phyloP scores from a whole-genome alignment of 1,284 basidiomycete genomes.

The Lentinula novae-zelandiae region DNA sequence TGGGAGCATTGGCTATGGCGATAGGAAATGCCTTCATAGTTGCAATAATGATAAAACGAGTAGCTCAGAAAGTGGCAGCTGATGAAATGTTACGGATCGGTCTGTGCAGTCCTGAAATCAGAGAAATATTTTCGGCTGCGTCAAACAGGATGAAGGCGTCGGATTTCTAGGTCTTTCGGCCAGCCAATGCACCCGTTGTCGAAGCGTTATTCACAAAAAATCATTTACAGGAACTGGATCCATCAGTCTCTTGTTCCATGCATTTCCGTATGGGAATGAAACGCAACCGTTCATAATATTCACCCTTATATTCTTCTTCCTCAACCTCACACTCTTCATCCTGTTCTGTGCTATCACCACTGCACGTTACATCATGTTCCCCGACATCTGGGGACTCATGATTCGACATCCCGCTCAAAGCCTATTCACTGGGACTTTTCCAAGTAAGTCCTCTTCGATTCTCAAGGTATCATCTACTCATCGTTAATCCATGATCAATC shows the following conservation, averaged over 20 bases:
- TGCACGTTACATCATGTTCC: slow-evolving; percentile 54
- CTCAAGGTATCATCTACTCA: not conserved
- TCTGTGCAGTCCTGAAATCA: not conserved
- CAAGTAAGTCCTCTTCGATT: slow-evolving; percentile 28
- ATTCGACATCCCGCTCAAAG: slow-evolving; percentile 60
- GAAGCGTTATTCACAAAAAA: not conserved
- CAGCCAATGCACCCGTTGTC: not conserved
- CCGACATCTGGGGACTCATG: slow-evolving; percentile 52
- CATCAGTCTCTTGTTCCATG: slow-evolving; percentile 48
- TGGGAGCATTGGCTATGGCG: not conserved
- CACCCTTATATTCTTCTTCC: slow-evolving; percentile 57
- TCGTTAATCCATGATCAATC: not conserved
- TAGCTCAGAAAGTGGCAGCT: too few species aligned
- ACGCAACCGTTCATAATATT: slow-evolving; percentile 37
- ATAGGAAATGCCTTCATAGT: not conserved
- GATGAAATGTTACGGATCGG: too few species aligned
- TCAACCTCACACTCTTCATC: slow-evolving; percentile 65
- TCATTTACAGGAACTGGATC: slow-evolving; percentile 46
- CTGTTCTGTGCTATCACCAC: slow-evolving; percentile 45
- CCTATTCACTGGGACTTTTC: slow-evolving; percentile 65
- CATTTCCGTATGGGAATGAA: slow-evolving; percentile 48
- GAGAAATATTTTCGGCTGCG: not conserved
- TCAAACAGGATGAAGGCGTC: not conserved
- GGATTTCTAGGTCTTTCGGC: not conserved
- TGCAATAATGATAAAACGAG: not conserved